Evolutionary conservation across 345 rosid species (phyloP).

Genomic region (Excoecaria agallocha): DNA sequence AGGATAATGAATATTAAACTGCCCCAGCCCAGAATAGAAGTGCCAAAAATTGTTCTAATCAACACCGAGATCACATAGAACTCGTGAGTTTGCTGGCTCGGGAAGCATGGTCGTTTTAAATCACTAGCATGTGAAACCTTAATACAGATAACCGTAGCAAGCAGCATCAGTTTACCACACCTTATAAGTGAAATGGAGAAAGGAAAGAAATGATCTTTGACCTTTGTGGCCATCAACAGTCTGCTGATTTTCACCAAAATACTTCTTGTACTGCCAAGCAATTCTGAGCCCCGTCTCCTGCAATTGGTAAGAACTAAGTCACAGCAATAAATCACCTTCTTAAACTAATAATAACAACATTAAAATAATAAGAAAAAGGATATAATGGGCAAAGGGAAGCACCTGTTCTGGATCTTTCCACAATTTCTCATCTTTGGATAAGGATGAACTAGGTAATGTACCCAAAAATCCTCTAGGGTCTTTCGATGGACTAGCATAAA

Average conservation of each 20-base stretch:
- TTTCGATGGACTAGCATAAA: slow-evolving; percentile 75
- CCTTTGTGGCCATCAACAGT: slow-evolving; percentile 37
- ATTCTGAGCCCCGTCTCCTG: slow-evolving; percentile 79
- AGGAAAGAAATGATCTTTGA: slow-evolving; percentile 3
- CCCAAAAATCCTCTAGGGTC: slow-evolving; percentile 85
- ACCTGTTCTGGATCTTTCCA: slow-evolving; percentile 52
- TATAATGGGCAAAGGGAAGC: slow-evolving; percentile 9
- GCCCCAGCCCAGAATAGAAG: no score
- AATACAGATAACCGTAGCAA: neutral
- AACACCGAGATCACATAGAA: no score
- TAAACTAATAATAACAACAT: slow-evolving; percentile 1
- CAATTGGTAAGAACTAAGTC: slow-evolving; percentile 5
- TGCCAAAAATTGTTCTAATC: no score
- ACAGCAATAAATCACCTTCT: neutral
- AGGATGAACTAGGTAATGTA: slow-evolving; percentile 72
- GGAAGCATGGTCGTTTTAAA: no score
- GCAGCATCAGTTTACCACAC: neutral
- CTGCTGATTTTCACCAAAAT: slow-evolving; percentile 63
- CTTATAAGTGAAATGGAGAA: neutral
- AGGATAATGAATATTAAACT: no score
- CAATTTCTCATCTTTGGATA: slow-evolving; percentile 61
- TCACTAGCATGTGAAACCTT: no score
- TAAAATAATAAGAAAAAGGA: neutral
- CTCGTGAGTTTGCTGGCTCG: no score
- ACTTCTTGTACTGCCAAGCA: slow-evolving; percentile 92